A percentile compares a stretch with the other conserved stretches of the same genome.
These are phyloP conservation scores for Aspergillus sp. DNA, from an alignment of 2,329 filamentous ascomycete species.

Conservation along the genomic window DNA sequence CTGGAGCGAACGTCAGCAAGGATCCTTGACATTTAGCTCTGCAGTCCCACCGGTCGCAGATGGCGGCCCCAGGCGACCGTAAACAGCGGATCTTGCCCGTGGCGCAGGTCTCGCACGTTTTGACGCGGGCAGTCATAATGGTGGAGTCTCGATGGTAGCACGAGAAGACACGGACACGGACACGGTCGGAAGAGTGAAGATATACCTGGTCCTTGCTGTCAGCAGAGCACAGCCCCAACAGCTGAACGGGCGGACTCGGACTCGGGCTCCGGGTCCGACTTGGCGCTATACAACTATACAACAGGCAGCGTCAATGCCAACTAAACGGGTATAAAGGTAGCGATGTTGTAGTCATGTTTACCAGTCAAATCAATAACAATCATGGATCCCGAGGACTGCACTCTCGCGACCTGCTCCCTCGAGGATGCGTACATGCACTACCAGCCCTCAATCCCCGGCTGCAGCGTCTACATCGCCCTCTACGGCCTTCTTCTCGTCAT, in stretches of 20 bases:
- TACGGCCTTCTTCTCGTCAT: constrained; percentile 46
- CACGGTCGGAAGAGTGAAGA: background rate
- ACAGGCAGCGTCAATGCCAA: background rate
- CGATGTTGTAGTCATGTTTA: background rate
- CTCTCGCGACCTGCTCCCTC: constrained; percentile 19
- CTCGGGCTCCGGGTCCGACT: background rate
- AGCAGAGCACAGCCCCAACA: too few species aligned
- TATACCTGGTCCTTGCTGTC: background rate
- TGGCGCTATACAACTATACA: too few species aligned
- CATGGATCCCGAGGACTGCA: constrained; percentile 14
- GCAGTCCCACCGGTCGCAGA: constrained; percentile 15
- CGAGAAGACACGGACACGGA: background rate
- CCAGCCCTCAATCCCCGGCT: constrained; percentile 54
- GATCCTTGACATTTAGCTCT: too few species aligned
- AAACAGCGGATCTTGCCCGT: constrained; percentile 16
- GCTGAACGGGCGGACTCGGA: background rate
- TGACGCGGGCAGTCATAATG: constrained; percentile 7
- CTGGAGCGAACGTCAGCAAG: background rate
- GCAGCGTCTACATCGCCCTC: constrained; percentile 52
- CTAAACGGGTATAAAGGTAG: background rate
- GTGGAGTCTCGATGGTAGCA: background rate
- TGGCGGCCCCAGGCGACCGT: constrained; percentile 2
- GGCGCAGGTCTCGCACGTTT: constrained; percentile 16
- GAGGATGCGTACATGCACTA: constrained; percentile 51
- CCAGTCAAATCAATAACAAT: background rate